Evolutionary conservation across 768 basidiomycete species (phyloP), one percentile per base, ranked within the genome.

Genomic region (Tricholoma furcatifolium): DNA sequence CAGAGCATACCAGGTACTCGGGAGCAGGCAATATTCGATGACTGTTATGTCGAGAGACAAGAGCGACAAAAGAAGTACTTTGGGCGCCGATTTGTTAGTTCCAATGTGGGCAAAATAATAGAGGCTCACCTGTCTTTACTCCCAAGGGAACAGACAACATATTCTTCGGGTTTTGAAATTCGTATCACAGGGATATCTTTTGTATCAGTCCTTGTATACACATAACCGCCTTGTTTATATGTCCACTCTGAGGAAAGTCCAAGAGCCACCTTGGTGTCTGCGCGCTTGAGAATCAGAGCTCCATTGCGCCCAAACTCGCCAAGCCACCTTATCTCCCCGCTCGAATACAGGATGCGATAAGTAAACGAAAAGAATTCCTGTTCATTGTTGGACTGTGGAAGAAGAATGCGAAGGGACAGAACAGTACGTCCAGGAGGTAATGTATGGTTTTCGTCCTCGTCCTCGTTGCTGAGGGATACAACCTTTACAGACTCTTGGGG

Each of bases 291-390:
- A n/a, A 74, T 54, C 20, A 79, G 52, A 15, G 53, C 60, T 11
- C 80, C 80, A 60, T 82, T 74, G 9, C 67, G 67, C 12, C 73
- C 72, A 54, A 67, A 76, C 14, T 65, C 54, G 7, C 80, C 80
- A 20, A 80, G 67, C 80, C 81, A 82, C 47, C 63, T 63, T 39
- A 74, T 65, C 45, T 71, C 62, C 27, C 79, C 78, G 15, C 64
- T 64, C 14, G 77, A 63, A 62, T 78, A 74, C 2, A 72, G 50
- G 17, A 83, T 48, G 35, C 81, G 74, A 61, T 81, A 83, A 0
- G 81, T 83, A 62, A 74, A 79, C 15, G 70, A 70, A 55, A 70
- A 76, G 7, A 39, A 24, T 17, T 42, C 44, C 21, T 51, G 42
- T 12, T 38, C 24, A 4, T 42, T 35, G 31, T 24, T 39, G 43